Evolutionary conservation across 768 basidiomycete species (phyloP), one percentile per base, ranked within the genome.

Genomic region (Daedaleopsis nitida): DNA sequence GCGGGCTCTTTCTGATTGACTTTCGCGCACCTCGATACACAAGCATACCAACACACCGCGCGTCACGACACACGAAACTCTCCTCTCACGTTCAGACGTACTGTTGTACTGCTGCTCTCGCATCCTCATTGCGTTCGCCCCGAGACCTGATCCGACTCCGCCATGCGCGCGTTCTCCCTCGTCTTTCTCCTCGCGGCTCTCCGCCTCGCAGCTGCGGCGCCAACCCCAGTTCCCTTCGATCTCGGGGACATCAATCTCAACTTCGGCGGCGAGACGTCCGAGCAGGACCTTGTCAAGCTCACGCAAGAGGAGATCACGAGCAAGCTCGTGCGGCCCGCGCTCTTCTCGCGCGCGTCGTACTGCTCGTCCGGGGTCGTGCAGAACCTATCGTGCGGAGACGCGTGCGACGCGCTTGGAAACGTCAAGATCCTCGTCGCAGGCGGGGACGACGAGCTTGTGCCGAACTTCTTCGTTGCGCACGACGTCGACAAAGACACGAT

Each of bases 321-420:
- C 57, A 49, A 57, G 13, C 62, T 71, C 35, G 44, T 62, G n/a
- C 72, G 75, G 6, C 74, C 77, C 9, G 76, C 76, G 9, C 65
- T 69, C 32, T 79, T 79, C 65, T 59, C 65, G 11, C 76, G 75
- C 3, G 70, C 75, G 24, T 76, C 72, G 39, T 80, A 79, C 63
- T 80, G 77, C 65, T 67, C 70, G 19, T 69, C 68, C 14, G 67
- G 56, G 1, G 61, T 70, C 4, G 73, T 80, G n/a, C 65, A 67
- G 47, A 69, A 66, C 48, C 74, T 71, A 72, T 59, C 68, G n/a
- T 78, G 76, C 56, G 76, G 77, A 16, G 62, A 60, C 1, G 65
- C 75, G 43, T 78, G 77, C 60, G 68, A 70, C 23, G 70, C 69
- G 23, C 48, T 77, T 3, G 68, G 69, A 5, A 55, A 42, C 35